A percentile compares a stretch with the other conserved stretches of the same genome.
Conservation (phyloP, 805 yeast species). For the Lachancea nothofagi region DNA sequence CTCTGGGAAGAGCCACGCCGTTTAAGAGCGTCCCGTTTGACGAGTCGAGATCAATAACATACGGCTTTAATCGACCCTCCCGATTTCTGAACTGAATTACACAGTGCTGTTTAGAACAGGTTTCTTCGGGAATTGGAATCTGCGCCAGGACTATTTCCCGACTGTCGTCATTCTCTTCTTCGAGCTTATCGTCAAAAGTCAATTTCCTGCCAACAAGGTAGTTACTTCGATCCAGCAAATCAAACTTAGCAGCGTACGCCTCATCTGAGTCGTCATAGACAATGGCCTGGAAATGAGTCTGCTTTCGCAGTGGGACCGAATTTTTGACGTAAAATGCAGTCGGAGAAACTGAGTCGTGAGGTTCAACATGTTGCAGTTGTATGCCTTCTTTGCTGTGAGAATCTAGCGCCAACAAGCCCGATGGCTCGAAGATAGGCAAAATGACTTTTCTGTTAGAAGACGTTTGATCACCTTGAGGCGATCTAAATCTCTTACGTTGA, state of each 20-base stretch:
- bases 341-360: conserved; percentile 32
- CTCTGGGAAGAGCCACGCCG: conserved; percentile 35
- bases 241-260: conserved; percentile 19
- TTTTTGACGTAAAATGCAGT: conserved; percentile 14
- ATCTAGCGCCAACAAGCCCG: conserved; percentile 41
- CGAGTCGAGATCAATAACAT: conserved; percentile 43
- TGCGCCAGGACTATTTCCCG: conserved; percentile 32
- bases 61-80: conserved; percentile 28
- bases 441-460: conserved; percentile 7
- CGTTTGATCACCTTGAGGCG: neutral
- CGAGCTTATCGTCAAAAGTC: conserved; percentile 1
- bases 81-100: conserved; percentile 40
- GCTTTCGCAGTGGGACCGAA: conserved; percentile 18
- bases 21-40: conserved; percentile 44
- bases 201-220: conserved; percentile 37
- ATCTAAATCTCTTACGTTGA: conserved; percentile 4
- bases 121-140: conserved; percentile 32
- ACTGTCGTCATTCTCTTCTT: conserved; percentile 9
- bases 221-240: conserved; percentile 26
- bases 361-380: conserved; percentile 37
- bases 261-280: conserved; percentile 29
- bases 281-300: conserved; percentile 26
- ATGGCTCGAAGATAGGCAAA: conserved; percentile 34
- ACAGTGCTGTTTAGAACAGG: conserved; percentile 45
- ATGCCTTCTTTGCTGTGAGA: conserved; percentile 34